Evolutionary conservation across 2,329 filamentous ascomycete genomes (phyloP), one percentile per base, ranked within the genome.

Genomic region (Penicillium sp.): DNA sequence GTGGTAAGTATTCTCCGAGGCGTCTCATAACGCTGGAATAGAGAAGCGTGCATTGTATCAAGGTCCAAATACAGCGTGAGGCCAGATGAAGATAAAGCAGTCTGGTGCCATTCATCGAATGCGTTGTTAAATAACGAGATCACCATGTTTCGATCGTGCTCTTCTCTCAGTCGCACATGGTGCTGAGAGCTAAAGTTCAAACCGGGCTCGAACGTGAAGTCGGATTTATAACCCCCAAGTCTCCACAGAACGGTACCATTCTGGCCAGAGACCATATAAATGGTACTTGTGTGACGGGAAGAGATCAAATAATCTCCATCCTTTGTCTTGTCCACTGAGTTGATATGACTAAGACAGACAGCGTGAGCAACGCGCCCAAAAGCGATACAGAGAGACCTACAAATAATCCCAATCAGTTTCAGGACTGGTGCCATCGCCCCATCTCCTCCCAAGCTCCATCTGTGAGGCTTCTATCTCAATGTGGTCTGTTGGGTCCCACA

Each of bases 381-480:
- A 8, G 13, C 4, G 21, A n/a, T 2, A 13, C 8, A 11, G 5
- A 31, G 5, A n/a, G 32, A 39, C 45, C 6, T 39, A 47, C 45
- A 47, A 47, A 14, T 27, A 47, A 36, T 47, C 45, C 45, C 45
- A 47, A 38, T 29, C 34, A 16, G 45, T 47, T 11, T 47, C 22
- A 21, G 21, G 34, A 24, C 21, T 29, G 8, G 18, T n/a, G 3
- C 45, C 45, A 38, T 47, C 34, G 3, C 45, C 45, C 18, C 22
- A 39, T 27, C 3, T 16, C 2, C 18, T 14, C 9, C 10, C 18
- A 29, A 47, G 22, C n/a, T 47, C 45, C 45, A 47, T 47, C 6
- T 29, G 13, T 3, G 45, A 47, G 9, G 21, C 45, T n/a, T 29
- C 34, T n/a, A 47, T 39, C 8, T 47, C 32, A 14, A 47, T 18